Evolutionary conservation across 768 basidiomycete species (phyloP).

Genomic region (Suillus clintonianus): DNA sequence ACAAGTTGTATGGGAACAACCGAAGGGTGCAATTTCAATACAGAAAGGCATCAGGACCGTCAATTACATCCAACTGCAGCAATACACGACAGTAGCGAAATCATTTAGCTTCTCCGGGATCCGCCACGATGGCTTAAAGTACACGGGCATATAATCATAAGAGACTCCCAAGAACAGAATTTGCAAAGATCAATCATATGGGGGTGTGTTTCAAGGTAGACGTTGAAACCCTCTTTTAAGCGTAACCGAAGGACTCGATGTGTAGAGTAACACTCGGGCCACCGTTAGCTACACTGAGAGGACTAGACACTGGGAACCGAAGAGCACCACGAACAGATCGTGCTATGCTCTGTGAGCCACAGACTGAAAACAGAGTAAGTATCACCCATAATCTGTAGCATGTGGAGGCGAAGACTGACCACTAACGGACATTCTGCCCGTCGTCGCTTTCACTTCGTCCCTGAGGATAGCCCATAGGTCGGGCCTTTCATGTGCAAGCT

Average conservation of each 20-base stretch:
- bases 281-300: conserved; percentile 39
- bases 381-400: too few relatives aligned
- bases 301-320: conserved; percentile 32
- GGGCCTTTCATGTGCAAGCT: conserved; percentile 38
- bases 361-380: conserved; percentile 34
- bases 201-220: background rate
- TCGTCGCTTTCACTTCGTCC: conserved; percentile 32
- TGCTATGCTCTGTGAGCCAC: conserved; percentile 42
- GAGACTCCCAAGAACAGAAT: background rate
- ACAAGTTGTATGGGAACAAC: too few relatives aligned
- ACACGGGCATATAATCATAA: background rate
- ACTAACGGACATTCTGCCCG: conserved; percentile 43
- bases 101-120: background rate
- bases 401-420: conserved; percentile 30
- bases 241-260: conserved; percentile 46
- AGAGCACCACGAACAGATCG: conserved; percentile 39
- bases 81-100: background rate
- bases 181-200: background rate
- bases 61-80: background rate
- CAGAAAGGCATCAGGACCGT: too few relatives aligned
- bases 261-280: conserved; percentile 48
- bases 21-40: too few relatives aligned
- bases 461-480: conserved; percentile 35
- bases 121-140: background rate
- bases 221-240: conserved; percentile 5